Evolutionary conservation across 371 early-diverging fungal genomes (phyloP), one percentile per base, ranked within the genome.

Genomic region (Modicella reniformis): DNA sequence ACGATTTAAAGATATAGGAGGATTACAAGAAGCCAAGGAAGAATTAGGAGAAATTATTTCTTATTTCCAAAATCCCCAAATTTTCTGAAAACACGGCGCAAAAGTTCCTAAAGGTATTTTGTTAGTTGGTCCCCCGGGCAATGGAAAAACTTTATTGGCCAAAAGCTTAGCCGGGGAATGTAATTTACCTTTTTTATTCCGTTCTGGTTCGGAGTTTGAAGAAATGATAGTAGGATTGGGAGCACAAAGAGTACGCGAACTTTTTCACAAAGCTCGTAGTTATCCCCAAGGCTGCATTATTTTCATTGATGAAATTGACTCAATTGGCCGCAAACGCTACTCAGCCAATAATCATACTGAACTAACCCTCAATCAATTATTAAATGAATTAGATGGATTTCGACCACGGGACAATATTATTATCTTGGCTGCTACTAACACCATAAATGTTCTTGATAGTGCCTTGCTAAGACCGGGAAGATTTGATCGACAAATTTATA

Each of bases 11-110:
- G 99, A 99, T 84, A 99, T 99, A 0, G 99, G 99, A 8, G 99
- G 99, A 30, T 95, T 99, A 84, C 99, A 99, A 82, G 95, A 95
- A 81, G 99, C 99, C 70, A 99, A 99, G 84, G 94, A 96, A 66
- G 99, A 99, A 84, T 99, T 99, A 65, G 99, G 99, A 96, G 99
- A 99, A 86, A 98, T 99, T 92, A 99, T 99, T 60, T 99, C 99
- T 83, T 98, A 99, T 80, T 85, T 99, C 62, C 99, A 99, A 83
- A 94, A 99, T 76, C 99, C 99, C 10, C 91, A 86, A 34, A 84
- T 88, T n/a, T 99, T 96, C 84, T 97, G 97, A 76, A 90, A 92
- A 63, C 87, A 99, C 65, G 99, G 99, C n/a, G 99, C 99, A 60
- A 98, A 96, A 83, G 99, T 99, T 65, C 99, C 99, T 29, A 98